These are phyloP conservation scores for Coemansia sp. DNA, from an alignment of 192 early-diverging fungal species.

Conservation along the genomic window DNA sequence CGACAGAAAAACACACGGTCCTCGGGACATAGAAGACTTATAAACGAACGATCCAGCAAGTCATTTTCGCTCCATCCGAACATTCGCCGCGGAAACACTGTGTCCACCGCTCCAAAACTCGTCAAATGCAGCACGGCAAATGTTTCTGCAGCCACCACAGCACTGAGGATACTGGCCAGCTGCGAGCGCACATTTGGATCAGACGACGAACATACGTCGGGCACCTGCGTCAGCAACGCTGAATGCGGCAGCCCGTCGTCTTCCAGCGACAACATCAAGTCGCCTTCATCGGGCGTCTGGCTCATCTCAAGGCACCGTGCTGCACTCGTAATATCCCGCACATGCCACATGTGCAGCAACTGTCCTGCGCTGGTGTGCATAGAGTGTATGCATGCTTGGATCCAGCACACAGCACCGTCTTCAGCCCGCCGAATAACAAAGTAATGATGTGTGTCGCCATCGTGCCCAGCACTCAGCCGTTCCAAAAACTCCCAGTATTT, in stretches of 20 bases:
- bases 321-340: conserved; percentile 42
- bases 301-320: conserved; percentile 41
- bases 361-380: conserved; percentile 13
- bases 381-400: conserved; percentile 44
- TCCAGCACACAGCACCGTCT: conserved; percentile 35
- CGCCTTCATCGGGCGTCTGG: conserved; percentile 9
- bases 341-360: conserved; percentile 32
- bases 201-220: conserved; percentile 9
- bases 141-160: conserved; percentile 18
- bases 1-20: conserved; percentile 43
- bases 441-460: conserved; percentile 31
- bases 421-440: conserved; percentile 39
- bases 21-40: conserved; percentile 39
- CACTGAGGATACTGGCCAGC: conserved; percentile 24
- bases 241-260: conserved; percentile 49
- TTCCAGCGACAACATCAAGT: conserved; percentile 42
- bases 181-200: conserved; percentile 13
- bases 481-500: conserved; percentile 41
- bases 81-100: conserved; percentile 47
- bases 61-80: conserved; percentile 41
- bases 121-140: conserved; percentile 48
- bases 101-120: conserved; percentile 45
- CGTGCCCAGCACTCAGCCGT: conserved; percentile 10
- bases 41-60: conserved; percentile 44
- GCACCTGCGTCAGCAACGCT: conserved; percentile 31